Evolutionary conservation across 2,329 filamentous ascomycete species (phyloP), one percentile per base, ranked within the genome.

Genomic region (Fusarium sp.): DNA sequence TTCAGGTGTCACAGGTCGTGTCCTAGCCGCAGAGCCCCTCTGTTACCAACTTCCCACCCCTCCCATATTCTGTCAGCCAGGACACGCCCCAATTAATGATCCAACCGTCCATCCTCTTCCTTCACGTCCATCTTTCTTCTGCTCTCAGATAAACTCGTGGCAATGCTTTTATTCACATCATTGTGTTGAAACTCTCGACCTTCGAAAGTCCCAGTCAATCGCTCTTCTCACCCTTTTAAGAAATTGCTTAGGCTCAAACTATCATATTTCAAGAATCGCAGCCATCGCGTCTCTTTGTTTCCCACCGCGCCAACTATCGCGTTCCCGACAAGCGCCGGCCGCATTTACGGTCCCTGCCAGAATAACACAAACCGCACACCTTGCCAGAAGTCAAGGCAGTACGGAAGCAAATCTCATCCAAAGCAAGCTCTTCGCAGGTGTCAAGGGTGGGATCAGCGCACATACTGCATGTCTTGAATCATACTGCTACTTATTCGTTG

Each of bases 301-400:
- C 52, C 52, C 46, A 52, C 61, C 67, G 67, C 70, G 70, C 67
- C 71, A 69, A 68, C 65, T 63, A 57, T 67, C 64, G 60, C 56
- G 66, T 71, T 52, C 71, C 67, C 60, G 71, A 74, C 69, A 73
- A 72, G 71, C 71, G 71, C 71, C 66, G 67, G 67, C 64, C 65
- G 70, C 71, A 72, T 62, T 56, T 68, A 53, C 56, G 69, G 65
- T 67, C 67, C 50, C 67, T 53, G 51, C 57, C 53, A 64, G 57
- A 49, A 60, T 47, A 71, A 60, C 52, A 64, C 35, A 37, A n/a
- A n/a, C 15, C 48, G 26, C 46, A 53, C 49, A 51, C 30, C 47
- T 54, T 39, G 49, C 32, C 40, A 35, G 60, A 62, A 19, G 40
- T 55, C 28, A 54, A 46, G 47, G 47, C 41, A 60, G 50, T 47